Percentiles rank a stretch among this genome's conserved stretches.
Evolutionary conservation across 1,284 basidiomycete species (phyloP).

Genomic region (Sanghuangporus sanghuang): DNA sequence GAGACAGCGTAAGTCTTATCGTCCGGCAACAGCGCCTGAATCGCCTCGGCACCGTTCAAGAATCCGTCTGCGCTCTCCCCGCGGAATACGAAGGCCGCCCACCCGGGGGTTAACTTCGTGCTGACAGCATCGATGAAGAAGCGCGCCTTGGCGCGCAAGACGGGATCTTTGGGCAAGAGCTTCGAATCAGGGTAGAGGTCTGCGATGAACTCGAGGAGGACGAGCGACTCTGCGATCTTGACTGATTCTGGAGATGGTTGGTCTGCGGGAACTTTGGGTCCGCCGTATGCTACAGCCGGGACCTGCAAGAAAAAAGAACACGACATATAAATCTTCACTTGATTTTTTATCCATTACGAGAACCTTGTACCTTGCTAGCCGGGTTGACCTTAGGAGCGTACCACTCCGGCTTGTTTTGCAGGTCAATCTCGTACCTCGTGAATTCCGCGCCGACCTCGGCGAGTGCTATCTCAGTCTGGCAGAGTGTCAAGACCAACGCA

Average conservation of each 20-base stretch:
- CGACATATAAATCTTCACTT: neutral
- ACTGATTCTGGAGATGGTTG: conserved; percentile 7
- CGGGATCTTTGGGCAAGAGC: conserved; percentile 49
- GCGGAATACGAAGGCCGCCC: conserved; percentile 29
- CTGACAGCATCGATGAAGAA: conserved; percentile 53
- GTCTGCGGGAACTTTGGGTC: conserved; percentile 32
- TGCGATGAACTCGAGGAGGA: conserved; percentile 58
- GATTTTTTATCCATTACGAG: neutral
- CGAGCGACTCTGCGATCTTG: conserved; percentile 58
- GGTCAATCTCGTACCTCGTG: conserved; percentile 48
- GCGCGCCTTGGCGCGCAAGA: conserved; percentile 48
- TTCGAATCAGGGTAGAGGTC: conserved; percentile 43
- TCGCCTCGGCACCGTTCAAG: conserved; percentile 33
- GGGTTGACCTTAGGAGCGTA: conserved; percentile 58
- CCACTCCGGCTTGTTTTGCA: conserved; percentile 61
- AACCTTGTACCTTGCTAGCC: conserved; percentile 47
- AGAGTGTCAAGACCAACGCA: conserved; percentile 12
- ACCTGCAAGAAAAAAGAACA: neutral
- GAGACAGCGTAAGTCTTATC: conserved; percentile 38
- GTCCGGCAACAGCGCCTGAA: conserved; percentile 39
- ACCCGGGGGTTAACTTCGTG: conserved; percentile 38
- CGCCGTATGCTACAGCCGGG: conserved; percentile 41
- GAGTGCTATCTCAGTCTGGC: conserved; percentile 52
- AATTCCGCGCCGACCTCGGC: conserved; percentile 46
- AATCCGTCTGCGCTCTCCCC: conserved; percentile 40